These are phyloP conservation scores for Eremothecium coryli DNA, from an alignment of 1,139 yeast genomes.

Conservation along the genomic window DNA sequence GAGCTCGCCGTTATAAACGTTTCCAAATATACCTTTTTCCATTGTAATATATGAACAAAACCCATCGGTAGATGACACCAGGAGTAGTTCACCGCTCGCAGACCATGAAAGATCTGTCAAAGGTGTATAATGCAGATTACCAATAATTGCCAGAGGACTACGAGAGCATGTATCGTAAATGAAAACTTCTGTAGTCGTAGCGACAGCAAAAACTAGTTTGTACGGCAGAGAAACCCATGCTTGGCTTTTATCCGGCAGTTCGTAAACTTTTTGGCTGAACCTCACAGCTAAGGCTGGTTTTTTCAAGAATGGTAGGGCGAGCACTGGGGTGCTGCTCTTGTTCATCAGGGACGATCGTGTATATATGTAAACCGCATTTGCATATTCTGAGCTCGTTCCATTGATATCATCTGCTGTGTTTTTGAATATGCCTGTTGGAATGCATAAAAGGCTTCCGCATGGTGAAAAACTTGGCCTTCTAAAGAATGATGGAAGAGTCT, in stretches of 20 bases:
- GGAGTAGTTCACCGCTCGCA: conserved; percentile 57
- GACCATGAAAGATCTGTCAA: conserved; percentile 87
- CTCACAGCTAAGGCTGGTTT: conserved; percentile 79
- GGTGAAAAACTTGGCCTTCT: conserved; percentile 79
- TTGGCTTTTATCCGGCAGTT: conserved; percentile 22
- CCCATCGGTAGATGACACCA: conserved; percentile 89
- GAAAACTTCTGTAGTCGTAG: conserved; percentile 80
- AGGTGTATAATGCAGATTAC: conserved; percentile 79
- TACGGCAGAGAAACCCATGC: conserved; percentile 49
- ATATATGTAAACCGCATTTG: conserved; percentile 69
- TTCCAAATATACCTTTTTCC: conserved; percentile 45
- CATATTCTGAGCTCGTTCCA: conserved; percentile 15
- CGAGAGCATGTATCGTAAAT: conserved; percentile 69
- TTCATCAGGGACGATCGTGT: conserved; percentile 50
- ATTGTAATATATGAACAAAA: conserved; percentile 66
- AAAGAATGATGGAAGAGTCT: conserved; percentile 81
- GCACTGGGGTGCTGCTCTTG: conserved; percentile 48
- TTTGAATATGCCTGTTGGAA: conserved; percentile 73
- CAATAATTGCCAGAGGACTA: conserved; percentile 62
- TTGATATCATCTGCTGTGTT: conserved; percentile 15
- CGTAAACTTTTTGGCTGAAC: conserved; percentile 62
- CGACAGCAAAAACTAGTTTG: conserved; percentile 82
- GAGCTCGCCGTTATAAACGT: neutral
- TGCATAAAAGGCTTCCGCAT: conserved; percentile 70
- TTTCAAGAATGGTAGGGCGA: conserved; percentile 66